phyloP scores from a whole-genome alignment of 352 stramenopile species.

The Phytopythium helicoides region DNA sequence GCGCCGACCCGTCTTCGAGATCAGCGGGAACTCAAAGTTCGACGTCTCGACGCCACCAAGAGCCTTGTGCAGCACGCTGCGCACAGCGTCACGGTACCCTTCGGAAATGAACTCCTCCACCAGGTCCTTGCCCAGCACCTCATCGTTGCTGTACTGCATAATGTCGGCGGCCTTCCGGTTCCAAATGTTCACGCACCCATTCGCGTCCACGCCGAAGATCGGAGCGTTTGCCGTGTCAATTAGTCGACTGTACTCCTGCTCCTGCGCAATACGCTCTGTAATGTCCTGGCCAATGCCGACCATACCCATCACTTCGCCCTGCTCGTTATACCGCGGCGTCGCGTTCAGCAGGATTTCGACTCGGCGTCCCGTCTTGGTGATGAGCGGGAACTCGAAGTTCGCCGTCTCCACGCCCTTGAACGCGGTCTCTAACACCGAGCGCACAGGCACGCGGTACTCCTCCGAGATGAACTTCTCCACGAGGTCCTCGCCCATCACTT shows the following conservation, averaged over 20 bases:
- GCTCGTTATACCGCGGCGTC: constrained; percentile 66
- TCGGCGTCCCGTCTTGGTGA: constrained; percentile 30
- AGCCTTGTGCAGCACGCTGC: constrained; percentile 57
- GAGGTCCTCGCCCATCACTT: constrained; percentile 85
- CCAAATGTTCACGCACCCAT: constrained; percentile 87
- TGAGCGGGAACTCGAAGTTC: constrained; percentile 90
- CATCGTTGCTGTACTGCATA: constrained; percentile 87
- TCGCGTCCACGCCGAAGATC: constrained; percentile 87
- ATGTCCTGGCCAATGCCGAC: constrained; percentile 83
- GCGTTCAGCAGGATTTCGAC: constrained; percentile 68
- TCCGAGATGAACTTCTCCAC: constrained; percentile 85
- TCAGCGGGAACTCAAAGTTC: constrained; percentile 88
- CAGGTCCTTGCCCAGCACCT: constrained; percentile 84
- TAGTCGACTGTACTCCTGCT: constrained; percentile 83
- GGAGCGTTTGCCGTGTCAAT: constrained; percentile 90
- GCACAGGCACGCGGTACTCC: constrained; percentile 63
- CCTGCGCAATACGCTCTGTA: constrained; percentile 76
- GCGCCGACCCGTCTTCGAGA: constrained; percentile 71
- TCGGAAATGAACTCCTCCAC: constrained; percentile 88
- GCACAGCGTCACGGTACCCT: constrained; percentile 59
- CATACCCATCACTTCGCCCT: constrained; percentile 67
- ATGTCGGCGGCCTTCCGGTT: constrained; percentile 90
- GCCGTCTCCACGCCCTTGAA: constrained; percentile 70
- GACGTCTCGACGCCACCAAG: constrained; percentile 57
- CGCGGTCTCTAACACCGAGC: constrained; percentile 67